phyloP scores from a whole-genome alignment of 2,329 filamentous ascomycete species.

The Atkinsonella hypoxylon region DNA sequence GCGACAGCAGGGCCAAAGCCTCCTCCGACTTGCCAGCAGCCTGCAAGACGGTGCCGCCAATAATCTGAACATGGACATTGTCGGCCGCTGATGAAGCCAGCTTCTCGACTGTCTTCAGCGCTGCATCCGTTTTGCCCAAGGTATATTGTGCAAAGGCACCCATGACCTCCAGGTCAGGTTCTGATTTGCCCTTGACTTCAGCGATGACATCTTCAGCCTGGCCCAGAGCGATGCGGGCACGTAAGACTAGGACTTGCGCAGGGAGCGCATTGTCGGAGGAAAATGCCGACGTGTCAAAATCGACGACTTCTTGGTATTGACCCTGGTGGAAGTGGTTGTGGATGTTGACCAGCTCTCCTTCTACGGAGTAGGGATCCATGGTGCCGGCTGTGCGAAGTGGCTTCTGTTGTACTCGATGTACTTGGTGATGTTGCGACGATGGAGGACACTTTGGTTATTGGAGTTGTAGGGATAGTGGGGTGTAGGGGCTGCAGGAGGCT shows the following conservation, averaged over 20 bases:
- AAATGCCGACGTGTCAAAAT: conserved; percentile 72
- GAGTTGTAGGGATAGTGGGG: conserved; percentile 6
- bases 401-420: neutral
- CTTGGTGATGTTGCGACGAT: conserved; percentile 1
- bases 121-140: conserved; percentile 48
- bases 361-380: conserved; percentile 61
- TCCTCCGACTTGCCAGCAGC: conserved; percentile 72
- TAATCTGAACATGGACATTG: conserved; percentile 69
- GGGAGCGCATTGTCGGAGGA: conserved; percentile 67
- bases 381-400: conserved; percentile 16
- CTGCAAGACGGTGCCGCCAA: conserved; percentile 73
- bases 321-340: conserved; percentile 64
- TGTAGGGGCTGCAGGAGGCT: neutral
- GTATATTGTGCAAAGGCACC: conserved; percentile 60
- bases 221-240: conserved; percentile 73
- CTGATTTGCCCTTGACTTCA: conserved; percentile 52
- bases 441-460: conserved; percentile 7
- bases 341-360: conserved; percentile 61
- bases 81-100: conserved; percentile 56
- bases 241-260: conserved; percentile 65
- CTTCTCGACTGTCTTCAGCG: conserved; percentile 51
- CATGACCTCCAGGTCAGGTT: conserved; percentile 66
- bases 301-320: conserved; percentile 76
- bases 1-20: conserved; percentile 64
- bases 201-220: conserved; percentile 62